These are phyloP conservation scores for Chaetoceros tenuissimus DNA, from an alignment of 108 stramenopile species.

Conservation along the genomic window DNA sequence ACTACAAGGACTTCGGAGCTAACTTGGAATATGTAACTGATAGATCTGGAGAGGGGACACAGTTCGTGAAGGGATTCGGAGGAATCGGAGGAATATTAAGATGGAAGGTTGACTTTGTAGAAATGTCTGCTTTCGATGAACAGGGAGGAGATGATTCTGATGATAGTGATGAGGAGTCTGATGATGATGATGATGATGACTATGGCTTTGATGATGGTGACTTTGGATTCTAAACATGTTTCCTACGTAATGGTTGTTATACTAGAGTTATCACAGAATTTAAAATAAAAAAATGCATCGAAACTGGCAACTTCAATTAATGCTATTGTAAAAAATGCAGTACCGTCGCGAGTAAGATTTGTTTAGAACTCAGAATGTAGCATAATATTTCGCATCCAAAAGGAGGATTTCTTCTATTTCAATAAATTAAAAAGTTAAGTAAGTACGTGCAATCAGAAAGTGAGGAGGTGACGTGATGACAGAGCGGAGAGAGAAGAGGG, in stretches of 20 bases:
- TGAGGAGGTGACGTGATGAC: no score
- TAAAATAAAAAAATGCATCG: not conserved
- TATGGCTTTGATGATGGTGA: conserved; percentile 89
- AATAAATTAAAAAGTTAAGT: no score
- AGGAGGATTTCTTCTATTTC: no score
- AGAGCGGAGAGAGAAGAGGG: no score
- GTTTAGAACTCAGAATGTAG: no score
- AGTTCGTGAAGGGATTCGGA: conserved; percentile 98
- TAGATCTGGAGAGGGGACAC: conserved; percentile 92
- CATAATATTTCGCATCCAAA: no score
- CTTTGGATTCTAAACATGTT: conserved; percentile 61
- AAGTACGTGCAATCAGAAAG: no score
- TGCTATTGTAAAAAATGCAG: no score
- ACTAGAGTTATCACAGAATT: not conserved
- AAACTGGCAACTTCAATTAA: no score
- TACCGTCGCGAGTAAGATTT: no score
- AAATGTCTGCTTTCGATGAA: conserved; percentile 70
- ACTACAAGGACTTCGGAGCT: conserved; percentile 96
- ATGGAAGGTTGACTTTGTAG: conserved; percentile 96
- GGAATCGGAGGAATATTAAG: conserved; percentile 97
- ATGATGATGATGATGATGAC: conserved; percentile 38
- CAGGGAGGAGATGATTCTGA: conserved; percentile 41
- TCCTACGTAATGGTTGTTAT: not conserved
- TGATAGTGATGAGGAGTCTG: conserved; percentile 45
- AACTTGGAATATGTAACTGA: conserved; percentile 98